Evolutionary conservation across 352 stramenopile genomes (phyloP).

Genomic region (Globisporangium radiosum): DNA sequence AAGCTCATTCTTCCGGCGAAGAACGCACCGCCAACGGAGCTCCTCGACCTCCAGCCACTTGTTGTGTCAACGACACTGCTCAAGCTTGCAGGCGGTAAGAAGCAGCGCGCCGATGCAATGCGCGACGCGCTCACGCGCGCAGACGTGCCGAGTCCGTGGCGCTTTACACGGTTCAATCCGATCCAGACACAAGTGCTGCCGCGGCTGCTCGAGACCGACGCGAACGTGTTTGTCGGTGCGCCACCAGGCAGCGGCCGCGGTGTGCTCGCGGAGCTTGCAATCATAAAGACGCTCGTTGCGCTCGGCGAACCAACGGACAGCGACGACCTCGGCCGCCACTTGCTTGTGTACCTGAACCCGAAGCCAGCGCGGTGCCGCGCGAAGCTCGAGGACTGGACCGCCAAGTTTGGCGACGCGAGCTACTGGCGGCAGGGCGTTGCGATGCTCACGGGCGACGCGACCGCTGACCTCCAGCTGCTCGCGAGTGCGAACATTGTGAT

Average conservation of each 20-base stretch:
- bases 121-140: slow-evolving; percentile 35
- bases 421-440: slow-evolving; percentile 85
- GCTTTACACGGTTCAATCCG: slow-evolving; percentile 95
- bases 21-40: slow-evolving; percentile 95
- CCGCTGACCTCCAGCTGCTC: slow-evolving; percentile 91
- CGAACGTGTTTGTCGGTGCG: slow-evolving; percentile 94
- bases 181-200: slow-evolving; percentile 98
- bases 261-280: slow-evolving; percentile 92
- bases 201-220: slow-evolving; percentile 93
- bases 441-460: slow-evolving; percentile 92
- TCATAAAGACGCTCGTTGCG: slow-evolving; percentile 89
- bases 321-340: slow-evolving; percentile 61
- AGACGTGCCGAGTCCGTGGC: slow-evolving; percentile 43
- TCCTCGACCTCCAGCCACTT: slow-evolving; percentile 97
- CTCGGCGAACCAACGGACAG: slow-evolving; percentile 47
- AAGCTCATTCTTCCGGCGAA: slow-evolving; percentile 99
- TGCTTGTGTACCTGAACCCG: slow-evolving; percentile 93
- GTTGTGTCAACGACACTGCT: slow-evolving; percentile 84
- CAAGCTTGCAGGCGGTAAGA: slow-evolving; percentile 62
- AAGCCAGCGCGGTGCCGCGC: slow-evolving; percentile 74
- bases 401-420: slow-evolving; percentile 78
- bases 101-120: slow-evolving; percentile 45
- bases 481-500: slow-evolving; percentile 90
- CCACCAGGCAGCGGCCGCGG: slow-evolving; percentile 94
- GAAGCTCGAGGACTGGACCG: slow-evolving; percentile 76